phyloP scores from a whole-genome alignment of 176 grass and related monocot genomes.

The Tillandsia leiboldiana region DNA sequence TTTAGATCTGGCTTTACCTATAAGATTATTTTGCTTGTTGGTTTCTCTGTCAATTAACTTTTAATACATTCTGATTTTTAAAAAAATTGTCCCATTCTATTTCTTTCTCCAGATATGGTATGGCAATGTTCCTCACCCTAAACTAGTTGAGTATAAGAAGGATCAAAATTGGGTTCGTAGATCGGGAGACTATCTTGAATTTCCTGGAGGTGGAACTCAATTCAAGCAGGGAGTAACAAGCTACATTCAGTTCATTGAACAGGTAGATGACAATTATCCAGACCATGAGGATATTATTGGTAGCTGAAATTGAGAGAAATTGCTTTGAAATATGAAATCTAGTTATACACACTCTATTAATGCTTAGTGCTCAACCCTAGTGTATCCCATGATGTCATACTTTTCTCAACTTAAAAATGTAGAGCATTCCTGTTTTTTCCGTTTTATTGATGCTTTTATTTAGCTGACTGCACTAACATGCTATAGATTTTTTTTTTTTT shows the following conservation, averaged over 20 bases:
- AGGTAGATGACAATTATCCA: conserved; percentile 37
- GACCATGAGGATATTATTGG: background rate
- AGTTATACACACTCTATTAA: too few species aligned
- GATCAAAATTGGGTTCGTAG: conserved; percentile 85
- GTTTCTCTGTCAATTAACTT: too few species aligned
- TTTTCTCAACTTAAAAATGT: too few species aligned
- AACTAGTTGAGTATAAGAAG: conserved; percentile 90
- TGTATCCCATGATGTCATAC: too few species aligned
- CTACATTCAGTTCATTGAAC: conserved; percentile 79
- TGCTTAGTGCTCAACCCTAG: too few species aligned
- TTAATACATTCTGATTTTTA: background rate
- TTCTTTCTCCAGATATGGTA: conserved; percentile 77
- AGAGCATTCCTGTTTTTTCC: background rate
- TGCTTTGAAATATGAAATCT: too few species aligned
- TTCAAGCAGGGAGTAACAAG: conserved; percentile 68
- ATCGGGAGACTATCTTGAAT: conserved; percentile 68
- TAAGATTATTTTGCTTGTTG: too few species aligned
- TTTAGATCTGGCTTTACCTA: too few species aligned
- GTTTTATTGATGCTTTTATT: too few species aligned
- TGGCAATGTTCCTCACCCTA: conserved; percentile 89
- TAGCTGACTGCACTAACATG: too few species aligned
- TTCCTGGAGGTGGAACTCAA: conserved; percentile 84
- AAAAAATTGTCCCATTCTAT: background rate
- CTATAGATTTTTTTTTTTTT: too few species aligned
- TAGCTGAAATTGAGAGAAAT: background rate